These are phyloP conservation scores for Phytophthora niederhauseri DNA, from an alignment of 352 stramenopile species.

Conservation along the genomic window DNA sequence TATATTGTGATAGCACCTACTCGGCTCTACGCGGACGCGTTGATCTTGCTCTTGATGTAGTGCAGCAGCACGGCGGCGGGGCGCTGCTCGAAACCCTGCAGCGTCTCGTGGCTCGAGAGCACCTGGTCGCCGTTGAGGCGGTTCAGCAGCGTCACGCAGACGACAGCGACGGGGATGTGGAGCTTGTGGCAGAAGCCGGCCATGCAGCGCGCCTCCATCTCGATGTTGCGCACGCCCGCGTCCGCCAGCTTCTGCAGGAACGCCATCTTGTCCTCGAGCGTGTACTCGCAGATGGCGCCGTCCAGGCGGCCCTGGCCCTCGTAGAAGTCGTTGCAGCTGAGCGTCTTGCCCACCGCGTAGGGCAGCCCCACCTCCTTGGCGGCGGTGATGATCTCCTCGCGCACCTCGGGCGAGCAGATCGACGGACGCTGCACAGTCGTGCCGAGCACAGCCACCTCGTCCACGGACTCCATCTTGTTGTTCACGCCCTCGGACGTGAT, in stretches of 20 bases:
- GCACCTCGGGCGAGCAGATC: constrained; percentile 60
- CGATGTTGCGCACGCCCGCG: constrained; percentile 81
- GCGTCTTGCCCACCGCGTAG: constrained; percentile 80
- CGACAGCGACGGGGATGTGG: constrained; percentile 71
- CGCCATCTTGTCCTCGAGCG: constrained; percentile 74
- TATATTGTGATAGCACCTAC: constrained; percentile 21
- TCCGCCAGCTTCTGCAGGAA: constrained; percentile 65
- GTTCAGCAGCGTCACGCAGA: constrained; percentile 83
- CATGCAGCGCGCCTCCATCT: constrained; percentile 84
- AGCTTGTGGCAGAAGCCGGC: constrained; percentile 81
- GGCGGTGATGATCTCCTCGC: constrained; percentile 54
- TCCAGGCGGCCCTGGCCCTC: constrained; percentile 85
- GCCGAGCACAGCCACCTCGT: constrained; percentile 71
- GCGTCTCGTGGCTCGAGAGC: constrained; percentile 58
- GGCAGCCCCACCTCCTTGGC: constrained; percentile 57
- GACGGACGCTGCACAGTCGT: constrained; percentile 56
- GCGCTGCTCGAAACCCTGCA: constrained; percentile 69
- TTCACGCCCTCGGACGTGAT: constrained; percentile 86
- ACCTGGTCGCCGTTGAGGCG: constrained; percentile 82
- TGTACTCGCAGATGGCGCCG: constrained; percentile 83
- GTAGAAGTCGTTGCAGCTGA: constrained; percentile 89
- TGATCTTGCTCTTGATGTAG: constrained; percentile 75
- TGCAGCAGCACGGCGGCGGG: constrained; percentile 65
- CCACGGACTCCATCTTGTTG: constrained; percentile 71
- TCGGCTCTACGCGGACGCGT: constrained; percentile 15